These are phyloP conservation scores for Krasilnikovozyma curviuscula DNA, from an alignment of 768 basidiomycete genomes.

Conservation along the genomic window DNA sequence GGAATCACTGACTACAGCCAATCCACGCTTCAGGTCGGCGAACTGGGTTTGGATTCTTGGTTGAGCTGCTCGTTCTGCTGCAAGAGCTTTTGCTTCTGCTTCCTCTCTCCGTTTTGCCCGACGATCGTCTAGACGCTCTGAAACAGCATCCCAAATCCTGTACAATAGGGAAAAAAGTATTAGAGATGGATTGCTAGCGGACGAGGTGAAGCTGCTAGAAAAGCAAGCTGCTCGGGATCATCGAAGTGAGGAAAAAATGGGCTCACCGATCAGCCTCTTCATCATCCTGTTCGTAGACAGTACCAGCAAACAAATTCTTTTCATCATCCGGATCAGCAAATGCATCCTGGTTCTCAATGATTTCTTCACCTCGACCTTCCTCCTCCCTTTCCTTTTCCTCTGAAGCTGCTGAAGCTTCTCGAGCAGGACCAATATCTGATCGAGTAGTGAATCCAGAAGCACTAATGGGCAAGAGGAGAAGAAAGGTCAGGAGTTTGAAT, in stretches of 20 bases:
- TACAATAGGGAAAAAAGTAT: not conserved
- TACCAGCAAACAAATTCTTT: slow-evolving; percentile 84
- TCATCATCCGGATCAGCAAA: slow-evolving; percentile 97
- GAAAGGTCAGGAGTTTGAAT: not conserved
- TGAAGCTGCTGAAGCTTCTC: slow-evolving; percentile 81
- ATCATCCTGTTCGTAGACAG: slow-evolving; percentile 89
- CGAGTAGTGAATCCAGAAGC: slow-evolving; percentile 95
- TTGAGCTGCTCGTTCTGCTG: slow-evolving; percentile 59
- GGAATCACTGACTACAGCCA: slow-evolving; percentile 63
- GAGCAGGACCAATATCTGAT: slow-evolving; percentile 93
- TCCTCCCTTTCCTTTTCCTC: slow-evolving; percentile 42
- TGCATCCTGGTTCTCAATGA: slow-evolving; percentile 60
- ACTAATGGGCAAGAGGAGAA: slow-evolving; percentile 28
- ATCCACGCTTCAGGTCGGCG: slow-evolving; percentile 76
- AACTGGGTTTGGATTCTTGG: slow-evolving; percentile 95
- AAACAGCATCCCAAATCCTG: slow-evolving; percentile 72
- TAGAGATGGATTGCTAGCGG: no score
- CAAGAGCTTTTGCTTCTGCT: slow-evolving; percentile 50
- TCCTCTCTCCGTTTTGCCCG: slow-evolving; percentile 61
- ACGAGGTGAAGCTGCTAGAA: no score
- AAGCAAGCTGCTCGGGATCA: not conserved
- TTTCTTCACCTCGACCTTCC: slow-evolving; percentile 65
- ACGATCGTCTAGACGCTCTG: slow-evolving; percentile 72
- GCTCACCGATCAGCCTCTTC: slow-evolving; percentile 66
- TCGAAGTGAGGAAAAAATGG: not conserved